Evolutionary conservation across 2,329 filamentous ascomycete species (phyloP).

Genomic region (Colletotrichum magnum): DNA sequence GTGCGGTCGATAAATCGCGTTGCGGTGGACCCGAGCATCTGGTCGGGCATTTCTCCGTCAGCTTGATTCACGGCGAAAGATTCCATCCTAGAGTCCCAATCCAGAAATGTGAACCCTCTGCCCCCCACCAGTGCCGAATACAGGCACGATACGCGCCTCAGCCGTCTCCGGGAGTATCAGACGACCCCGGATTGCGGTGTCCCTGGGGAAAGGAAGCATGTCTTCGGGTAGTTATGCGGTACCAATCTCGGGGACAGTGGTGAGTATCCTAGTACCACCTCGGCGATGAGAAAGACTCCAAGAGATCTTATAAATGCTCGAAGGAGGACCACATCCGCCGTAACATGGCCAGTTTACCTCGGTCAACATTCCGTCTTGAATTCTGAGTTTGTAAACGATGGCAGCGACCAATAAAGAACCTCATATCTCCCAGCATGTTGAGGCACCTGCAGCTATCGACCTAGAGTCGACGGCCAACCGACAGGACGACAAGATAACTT

Average conservation of each 20-base stretch:
- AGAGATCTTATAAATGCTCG: constrained; percentile 4
- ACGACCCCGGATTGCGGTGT: background rate
- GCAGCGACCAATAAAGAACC: constrained; percentile 1
- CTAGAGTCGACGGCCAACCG: constrained; percentile 11
- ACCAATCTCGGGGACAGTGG: background rate
- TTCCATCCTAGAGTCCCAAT: background rate
- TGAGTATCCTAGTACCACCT: constrained; percentile 3
- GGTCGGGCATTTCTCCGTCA: background rate
- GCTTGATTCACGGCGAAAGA: constrained; percentile 4
- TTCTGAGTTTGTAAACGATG: background rate
- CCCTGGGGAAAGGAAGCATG: background rate
- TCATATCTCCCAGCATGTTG: constrained; percentile 5
- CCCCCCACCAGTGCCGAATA: constrained; percentile 17
- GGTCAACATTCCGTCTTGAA: background rate
- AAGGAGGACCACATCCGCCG: background rate
- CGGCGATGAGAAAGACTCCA: background rate
- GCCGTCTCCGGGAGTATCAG: constrained; percentile 16
- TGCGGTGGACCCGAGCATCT: constrained; percentile 6
- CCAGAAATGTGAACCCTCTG: constrained; percentile 3
- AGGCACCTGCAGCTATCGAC: constrained; percentile 9
- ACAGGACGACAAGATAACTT: constrained; percentile 17
- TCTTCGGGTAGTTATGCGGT: background rate
- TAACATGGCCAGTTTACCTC: background rate
- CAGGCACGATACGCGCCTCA: constrained; percentile 9
- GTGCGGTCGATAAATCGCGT: background rate